phyloP scores from a whole-genome alignment of 2,329 filamentous ascomycete species.

The Lasiodiplodia sp. region DNA sequence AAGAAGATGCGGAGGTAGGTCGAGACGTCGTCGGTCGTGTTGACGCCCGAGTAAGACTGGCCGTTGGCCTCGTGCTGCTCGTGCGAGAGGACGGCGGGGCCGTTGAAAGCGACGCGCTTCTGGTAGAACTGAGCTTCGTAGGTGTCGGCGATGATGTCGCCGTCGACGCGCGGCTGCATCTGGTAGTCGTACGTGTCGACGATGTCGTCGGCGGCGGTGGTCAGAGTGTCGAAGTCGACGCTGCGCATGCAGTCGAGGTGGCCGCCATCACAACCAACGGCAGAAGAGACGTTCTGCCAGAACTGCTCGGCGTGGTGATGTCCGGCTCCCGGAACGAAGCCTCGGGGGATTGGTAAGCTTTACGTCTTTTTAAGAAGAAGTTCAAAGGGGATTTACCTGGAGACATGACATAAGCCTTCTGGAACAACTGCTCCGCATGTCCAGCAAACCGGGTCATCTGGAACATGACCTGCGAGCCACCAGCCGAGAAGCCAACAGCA shows the following conservation, averaged over 20 bases:
- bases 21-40: conserved; percentile 44
- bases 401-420: conserved; percentile 39
- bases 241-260: conserved; percentile 41
- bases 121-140: conserved; percentile 49
- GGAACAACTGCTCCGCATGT: conserved; percentile 40
- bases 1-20: conserved; percentile 44
- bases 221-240: conserved; percentile 42
- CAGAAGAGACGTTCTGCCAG: conserved; percentile 44
- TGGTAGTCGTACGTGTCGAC: conserved; percentile 42
- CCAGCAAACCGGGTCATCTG: conserved; percentile 37
- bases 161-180: conserved; percentile 48
- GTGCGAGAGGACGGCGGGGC: conserved; percentile 46
- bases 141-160: conserved; percentile 46
- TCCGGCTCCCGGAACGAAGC: conserved; percentile 47
- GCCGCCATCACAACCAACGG: conserved; percentile 42
- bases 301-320: conserved; percentile 44
- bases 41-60: conserved; percentile 40
- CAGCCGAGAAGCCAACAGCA: conserved; percentile 51
- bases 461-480: conserved; percentile 35
- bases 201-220: conserved; percentile 37
- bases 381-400: conserved; percentile 27
- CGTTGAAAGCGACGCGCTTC: conserved; percentile 46
- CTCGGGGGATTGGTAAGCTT: too few relatives aligned
- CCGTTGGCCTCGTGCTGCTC: conserved; percentile 47
- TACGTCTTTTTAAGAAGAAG: too few relatives aligned